Conservation (phyloP, 768 basidiomycete genomes). For the Pulveroboletus sp. region DNA sequence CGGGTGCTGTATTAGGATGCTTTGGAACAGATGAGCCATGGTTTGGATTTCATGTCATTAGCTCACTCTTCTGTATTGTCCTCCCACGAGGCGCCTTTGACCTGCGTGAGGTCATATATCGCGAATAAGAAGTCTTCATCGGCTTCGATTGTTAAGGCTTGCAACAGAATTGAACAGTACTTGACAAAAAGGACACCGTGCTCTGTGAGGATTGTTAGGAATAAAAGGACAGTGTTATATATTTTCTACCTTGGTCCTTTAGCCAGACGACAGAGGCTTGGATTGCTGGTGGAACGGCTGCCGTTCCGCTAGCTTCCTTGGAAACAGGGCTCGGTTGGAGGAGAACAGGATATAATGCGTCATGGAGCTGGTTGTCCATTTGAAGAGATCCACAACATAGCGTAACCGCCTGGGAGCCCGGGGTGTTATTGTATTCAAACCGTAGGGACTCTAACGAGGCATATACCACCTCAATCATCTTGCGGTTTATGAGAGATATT, state of each 20-base stretch:
- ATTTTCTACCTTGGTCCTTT: conserved; percentile 77
- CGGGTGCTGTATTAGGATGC: conserved; percentile 68
- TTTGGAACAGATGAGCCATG: conserved; percentile 27
- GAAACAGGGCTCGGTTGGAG: conserved; percentile 89
- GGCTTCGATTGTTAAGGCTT: conserved; percentile 92
- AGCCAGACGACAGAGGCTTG: conserved; percentile 86
- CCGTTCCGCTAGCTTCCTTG: conserved; percentile 68
- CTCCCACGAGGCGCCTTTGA: conserved; percentile 90
- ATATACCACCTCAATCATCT: conserved; percentile 87
- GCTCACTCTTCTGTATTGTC: conserved; percentile 69
- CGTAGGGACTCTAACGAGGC: conserved; percentile 72
- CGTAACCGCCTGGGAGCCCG: conserved; percentile 73
- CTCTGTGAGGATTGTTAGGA: conserved; percentile 42
- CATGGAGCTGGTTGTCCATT: conserved; percentile 96
- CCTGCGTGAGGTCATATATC: conserved; percentile 85
- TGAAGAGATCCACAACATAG: conserved; percentile 84
- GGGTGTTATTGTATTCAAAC: conserved; percentile 79
- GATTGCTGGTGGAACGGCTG: conserved; percentile 74
- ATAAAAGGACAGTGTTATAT: neutral
- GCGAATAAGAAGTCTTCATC: conserved; percentile 96
- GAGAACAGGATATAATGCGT: conserved; percentile 91
- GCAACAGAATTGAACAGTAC: conserved; percentile 90
- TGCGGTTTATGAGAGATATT: conserved; percentile 84
- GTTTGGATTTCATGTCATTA: neutral
- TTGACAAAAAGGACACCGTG: conserved; percentile 98